Evolutionary conservation across 2,329 filamentous ascomycete species (phyloP), one percentile per base, ranked within the genome.

Genomic region (Sporothrix globosa): DNA sequence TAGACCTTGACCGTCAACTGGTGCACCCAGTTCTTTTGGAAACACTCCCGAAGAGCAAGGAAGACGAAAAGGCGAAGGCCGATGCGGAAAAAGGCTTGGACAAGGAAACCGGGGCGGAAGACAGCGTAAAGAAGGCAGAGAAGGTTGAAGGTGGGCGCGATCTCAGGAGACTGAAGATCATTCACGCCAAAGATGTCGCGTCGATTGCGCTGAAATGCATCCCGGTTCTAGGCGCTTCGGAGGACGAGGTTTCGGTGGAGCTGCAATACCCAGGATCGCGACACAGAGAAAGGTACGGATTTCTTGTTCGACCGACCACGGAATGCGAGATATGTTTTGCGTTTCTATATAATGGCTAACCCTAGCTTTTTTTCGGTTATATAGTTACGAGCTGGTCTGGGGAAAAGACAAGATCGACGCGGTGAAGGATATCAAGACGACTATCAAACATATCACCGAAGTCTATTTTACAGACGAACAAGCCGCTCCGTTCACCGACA

Each of bases 331-430:
- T 39, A 41, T 13, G 14, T 9, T 54, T 10, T 58, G 21, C 52
- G 11, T 2, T 34, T 54, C 14, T 72, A 61, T 67, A n/a, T 63
- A 9, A 21, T 46, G 9, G 61, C 67, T 70, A 58, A 73, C 56
- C 10, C 13, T 19, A 24, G 14, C 19, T 53, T 10, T n/a, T 17
- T 27, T 60, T 6, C n/a, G 27, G n/a, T 10, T 19, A 7, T 41
- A 1, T 17, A 30, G 89, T 75, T 93, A 92, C 77, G 87, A 94
- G 75, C 86, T 96, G 11, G 90, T 95, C 39, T 88, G 88, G 77
- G 92, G 92, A 63, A 90, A 91, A 73, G 92, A 96, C 74, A 90
- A 90, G 74, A 91, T 93, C 74, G 90, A 94, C 76, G 91, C 91
- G 53, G 86, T 91, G 41, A 86, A 90, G 74, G 91, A 92, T 72